phyloP scores from a whole-genome alignment of 2,329 filamentous ascomycete species.

The Acephala macrosclerotiorum region DNA sequence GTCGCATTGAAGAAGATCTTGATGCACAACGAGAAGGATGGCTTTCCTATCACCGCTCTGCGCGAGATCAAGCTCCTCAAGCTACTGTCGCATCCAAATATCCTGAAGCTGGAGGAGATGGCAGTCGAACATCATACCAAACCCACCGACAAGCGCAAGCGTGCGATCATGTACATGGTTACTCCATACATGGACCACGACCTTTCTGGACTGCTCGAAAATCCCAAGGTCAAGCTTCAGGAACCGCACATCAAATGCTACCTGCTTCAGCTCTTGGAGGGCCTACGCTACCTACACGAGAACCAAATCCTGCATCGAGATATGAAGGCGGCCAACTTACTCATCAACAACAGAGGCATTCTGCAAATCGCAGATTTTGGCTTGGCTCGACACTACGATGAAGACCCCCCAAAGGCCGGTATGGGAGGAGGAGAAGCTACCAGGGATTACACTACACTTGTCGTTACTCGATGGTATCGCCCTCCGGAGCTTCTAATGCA shows the following conservation, averaged over 20 bases:
- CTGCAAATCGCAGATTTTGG: slow-evolving; percentile 98
- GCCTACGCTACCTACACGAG: slow-evolving; percentile 88
- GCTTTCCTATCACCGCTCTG: slow-evolving; percentile 97
- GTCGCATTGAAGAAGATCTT: slow-evolving; percentile 98
- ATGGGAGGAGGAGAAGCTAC: slow-evolving; percentile 83
- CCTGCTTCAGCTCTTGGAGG: slow-evolving; percentile 90
- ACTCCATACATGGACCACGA: slow-evolving; percentile 99
- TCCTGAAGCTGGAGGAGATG: slow-evolving; percentile 92
- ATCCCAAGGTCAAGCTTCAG: slow-evolving; percentile 86
- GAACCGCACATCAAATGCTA: slow-evolving; percentile 98
- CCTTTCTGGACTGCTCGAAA: slow-evolving; percentile 94
- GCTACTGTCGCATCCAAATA: slow-evolving; percentile 88
- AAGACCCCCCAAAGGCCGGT: slow-evolving; percentile 77
- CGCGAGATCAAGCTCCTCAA: slow-evolving; percentile 98
- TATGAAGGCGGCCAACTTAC: slow-evolving; percentile 97
- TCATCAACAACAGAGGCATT: slow-evolving; percentile 93
- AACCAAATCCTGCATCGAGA: slow-evolving; percentile 92
- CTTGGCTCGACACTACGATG: slow-evolving; percentile 91
- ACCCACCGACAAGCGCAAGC: slow-evolving; percentile 74
- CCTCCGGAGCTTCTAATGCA: slow-evolving; percentile 92
- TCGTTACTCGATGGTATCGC: slow-evolving; percentile 96
- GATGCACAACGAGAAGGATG: slow-evolving; percentile 99
- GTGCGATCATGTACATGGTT: slow-evolving; percentile 96
- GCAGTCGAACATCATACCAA: slow-evolving; percentile 78
- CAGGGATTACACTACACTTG: slow-evolving; percentile 93